Evolutionary conservation across 176 grass and related monocot species (phyloP).

Genomic region (Eremochloa ophiuroides): DNA sequence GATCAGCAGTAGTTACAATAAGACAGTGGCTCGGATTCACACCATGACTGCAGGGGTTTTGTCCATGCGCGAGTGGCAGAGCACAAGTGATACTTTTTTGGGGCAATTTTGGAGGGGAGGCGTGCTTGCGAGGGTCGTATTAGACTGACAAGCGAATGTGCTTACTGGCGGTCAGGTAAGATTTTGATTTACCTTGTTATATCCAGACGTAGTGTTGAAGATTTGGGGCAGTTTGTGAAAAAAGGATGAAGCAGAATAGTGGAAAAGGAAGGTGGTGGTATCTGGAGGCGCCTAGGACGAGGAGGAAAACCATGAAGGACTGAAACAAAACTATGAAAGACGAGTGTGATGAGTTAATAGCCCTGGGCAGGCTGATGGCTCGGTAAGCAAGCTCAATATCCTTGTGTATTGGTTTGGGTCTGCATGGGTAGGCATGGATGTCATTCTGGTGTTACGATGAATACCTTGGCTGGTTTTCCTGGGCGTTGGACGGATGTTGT

Average conservation of each 20-base stretch:
- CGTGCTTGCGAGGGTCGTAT: slow-evolving; percentile 19
- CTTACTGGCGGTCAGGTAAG: slow-evolving; percentile 30
- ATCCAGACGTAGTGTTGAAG: not conserved
- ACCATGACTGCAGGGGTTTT: slow-evolving; percentile 48
- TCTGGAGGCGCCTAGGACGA: not conserved
- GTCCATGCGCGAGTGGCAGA: slow-evolving; percentile 28
- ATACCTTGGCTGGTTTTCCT: not conserved
- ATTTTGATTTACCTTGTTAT: slow-evolving; percentile 25
- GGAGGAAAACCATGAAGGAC: not conserved
- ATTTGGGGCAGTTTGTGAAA: slow-evolving; percentile 9
- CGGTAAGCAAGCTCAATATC: no score
- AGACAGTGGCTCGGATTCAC: slow-evolving; percentile 1
- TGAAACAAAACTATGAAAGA: not conserved
- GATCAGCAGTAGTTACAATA: not conserved
- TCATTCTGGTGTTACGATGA: not conserved
- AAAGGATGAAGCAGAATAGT: slow-evolving; percentile 7
- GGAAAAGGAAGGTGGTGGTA: not conserved
- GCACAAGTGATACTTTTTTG: slow-evolving; percentile 20
- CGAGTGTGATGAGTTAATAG: not conserved
- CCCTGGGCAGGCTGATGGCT: not conserved
- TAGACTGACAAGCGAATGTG: slow-evolving; percentile 32
- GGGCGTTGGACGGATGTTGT: slow-evolving; percentile 14
- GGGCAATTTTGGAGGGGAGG: slow-evolving; percentile 33
- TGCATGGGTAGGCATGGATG: no score
- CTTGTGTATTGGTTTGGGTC: not conserved